Percentiles rank a stretch among this genome's conserved stretches.
Conservation (phyloP, 2,329 filamentous ascomycete species). For the Penicillium sp. region DNA sequence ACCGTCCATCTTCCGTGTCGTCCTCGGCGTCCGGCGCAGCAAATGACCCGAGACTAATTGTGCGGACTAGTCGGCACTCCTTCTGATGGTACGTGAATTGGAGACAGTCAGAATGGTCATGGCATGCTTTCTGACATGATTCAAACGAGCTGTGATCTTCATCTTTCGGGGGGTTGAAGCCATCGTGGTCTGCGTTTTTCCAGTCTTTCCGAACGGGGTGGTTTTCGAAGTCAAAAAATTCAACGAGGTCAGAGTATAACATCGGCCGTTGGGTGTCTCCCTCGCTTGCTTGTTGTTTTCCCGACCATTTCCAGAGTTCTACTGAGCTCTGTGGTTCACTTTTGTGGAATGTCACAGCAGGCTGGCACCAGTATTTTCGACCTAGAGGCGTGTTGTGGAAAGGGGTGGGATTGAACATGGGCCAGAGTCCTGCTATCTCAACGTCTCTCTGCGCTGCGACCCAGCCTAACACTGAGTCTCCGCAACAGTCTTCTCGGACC, state of each 20-base stretch:
- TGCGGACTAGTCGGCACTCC: constrained; percentile 30
- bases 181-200: constrained; percentile 43
- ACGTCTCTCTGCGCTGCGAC: constrained; percentile 53
- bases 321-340: constrained; percentile 18
- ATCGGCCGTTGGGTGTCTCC: constrained; percentile 9
- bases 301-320: constrained; percentile 8
- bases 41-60: constrained; percentile 29
- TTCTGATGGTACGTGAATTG: constrained; percentile 32
- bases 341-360: constrained; percentile 57
- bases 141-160: constrained; percentile 35
- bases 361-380: constrained; percentile 57
- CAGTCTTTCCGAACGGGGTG: constrained; percentile 33
- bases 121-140: constrained; percentile 34
- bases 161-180: constrained; percentile 33
- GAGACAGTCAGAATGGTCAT: constrained; percentile 30
- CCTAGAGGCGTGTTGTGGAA: constrained; percentile 56
- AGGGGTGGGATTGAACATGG: constrained; percentile 56
- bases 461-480: constrained; percentile 58
- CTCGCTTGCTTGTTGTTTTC: background rate
- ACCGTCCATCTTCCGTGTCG: constrained; percentile 3
- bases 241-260: constrained; percentile 34
- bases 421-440: constrained; percentile 54
- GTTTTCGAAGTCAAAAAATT: constrained; percentile 33
- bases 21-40: constrained; percentile 19
- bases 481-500: constrained; percentile 56